Evolutionary conservation across 78 protist genomes (phyloP).

Genomic region (Anaeramoeba flamelloides): DNA sequence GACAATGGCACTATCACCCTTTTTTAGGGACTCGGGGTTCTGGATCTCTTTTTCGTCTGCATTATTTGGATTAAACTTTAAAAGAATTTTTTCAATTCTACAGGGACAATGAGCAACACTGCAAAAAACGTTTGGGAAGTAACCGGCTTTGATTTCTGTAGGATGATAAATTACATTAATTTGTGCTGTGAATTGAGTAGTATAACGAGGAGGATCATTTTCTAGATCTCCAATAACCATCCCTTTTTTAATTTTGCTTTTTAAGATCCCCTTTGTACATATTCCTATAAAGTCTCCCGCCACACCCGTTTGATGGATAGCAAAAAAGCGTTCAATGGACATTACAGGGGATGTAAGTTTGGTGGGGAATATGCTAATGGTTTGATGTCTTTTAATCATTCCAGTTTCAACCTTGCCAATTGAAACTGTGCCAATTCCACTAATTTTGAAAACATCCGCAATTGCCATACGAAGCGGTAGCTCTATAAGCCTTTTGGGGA

Average conservation of each 20-base stretch:
- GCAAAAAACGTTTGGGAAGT: not conserved
- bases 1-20: slow-evolving; percentile 9
- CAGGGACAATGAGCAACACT: not conserved
- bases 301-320: not conserved
- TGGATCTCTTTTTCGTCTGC: slow-evolving; percentile 5
- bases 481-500: slow-evolving; percentile 49
- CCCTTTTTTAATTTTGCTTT: not conserved
- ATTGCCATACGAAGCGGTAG: slow-evolving; percentile 82
- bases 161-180: not conserved
- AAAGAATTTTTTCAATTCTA: not conserved
- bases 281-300: not conserved
- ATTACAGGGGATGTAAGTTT: slow-evolving; percentile 58
- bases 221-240: not conserved
- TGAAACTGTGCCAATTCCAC: slow-evolving; percentile 87
- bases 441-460: slow-evolving; percentile 67
- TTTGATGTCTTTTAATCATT: slow-evolving; percentile 18
- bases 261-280: not conserved
- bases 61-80: not conserved
- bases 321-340: not conserved
- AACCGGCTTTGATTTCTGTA: not conserved
- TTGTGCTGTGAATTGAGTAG: not conserved
- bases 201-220: not conserved
- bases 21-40: slow-evolving; percentile 1
- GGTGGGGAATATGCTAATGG: slow-evolving; percentile 4
- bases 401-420: slow-evolving; percentile 85